Percentiles rank a stretch among this genome's conserved stretches.
These are phyloP conservation scores for Ascochyta pisi DNA, from an alignment of 2,329 filamentous ascomycete genomes.

Conservation along the genomic window DNA sequence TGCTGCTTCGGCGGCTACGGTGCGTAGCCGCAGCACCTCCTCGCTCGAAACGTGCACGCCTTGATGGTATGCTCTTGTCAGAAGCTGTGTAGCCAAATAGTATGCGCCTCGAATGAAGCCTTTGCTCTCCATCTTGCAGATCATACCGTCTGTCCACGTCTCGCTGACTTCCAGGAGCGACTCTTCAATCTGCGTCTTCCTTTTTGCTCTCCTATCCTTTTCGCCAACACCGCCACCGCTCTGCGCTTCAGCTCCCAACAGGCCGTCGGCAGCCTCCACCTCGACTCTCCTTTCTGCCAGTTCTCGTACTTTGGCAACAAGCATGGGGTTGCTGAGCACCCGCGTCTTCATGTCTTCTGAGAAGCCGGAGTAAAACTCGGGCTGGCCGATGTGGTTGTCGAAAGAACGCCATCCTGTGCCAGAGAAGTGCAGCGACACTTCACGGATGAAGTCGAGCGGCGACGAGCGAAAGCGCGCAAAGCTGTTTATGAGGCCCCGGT, in stretches of 20 bases:
- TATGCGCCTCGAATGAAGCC: slow-evolving; percentile 91
- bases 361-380: slow-evolving; percentile 92
- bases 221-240: slow-evolving; percentile 49
- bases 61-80: slow-evolving; percentile 94
- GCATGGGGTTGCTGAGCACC: slow-evolving; percentile 76
- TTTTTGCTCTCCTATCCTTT: slow-evolving; percentile 61
- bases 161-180: slow-evolving; percentile 82
- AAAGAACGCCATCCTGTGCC: slow-evolving; percentile 96
- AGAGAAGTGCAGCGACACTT: slow-evolving; percentile 91
- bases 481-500: slow-evolving; percentile 77
- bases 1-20: slow-evolving; percentile 81
- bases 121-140: slow-evolving; percentile 98
- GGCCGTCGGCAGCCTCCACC: slow-evolving; percentile 80
- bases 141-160: slow-evolving; percentile 91
- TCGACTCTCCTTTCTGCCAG: slow-evolving; percentile 76
- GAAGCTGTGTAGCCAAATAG: slow-evolving; percentile 83
- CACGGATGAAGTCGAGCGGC: slow-evolving; percentile 81
- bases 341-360: slow-evolving; percentile 84
- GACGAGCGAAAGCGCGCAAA: slow-evolving; percentile 84
- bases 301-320: slow-evolving; percentile 76
- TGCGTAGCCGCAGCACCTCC: slow-evolving; percentile 82
- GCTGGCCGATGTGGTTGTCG: slow-evolving; percentile 86
- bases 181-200: slow-evolving; percentile 73
- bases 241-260: slow-evolving; percentile 34
- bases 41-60: slow-evolving; percentile 96